Evolutionary conservation across 176 grass and related monocot genomes (phyloP), one percentile per base, ranked within the genome.

Genomic region (Oryza meyeriana): DNA sequence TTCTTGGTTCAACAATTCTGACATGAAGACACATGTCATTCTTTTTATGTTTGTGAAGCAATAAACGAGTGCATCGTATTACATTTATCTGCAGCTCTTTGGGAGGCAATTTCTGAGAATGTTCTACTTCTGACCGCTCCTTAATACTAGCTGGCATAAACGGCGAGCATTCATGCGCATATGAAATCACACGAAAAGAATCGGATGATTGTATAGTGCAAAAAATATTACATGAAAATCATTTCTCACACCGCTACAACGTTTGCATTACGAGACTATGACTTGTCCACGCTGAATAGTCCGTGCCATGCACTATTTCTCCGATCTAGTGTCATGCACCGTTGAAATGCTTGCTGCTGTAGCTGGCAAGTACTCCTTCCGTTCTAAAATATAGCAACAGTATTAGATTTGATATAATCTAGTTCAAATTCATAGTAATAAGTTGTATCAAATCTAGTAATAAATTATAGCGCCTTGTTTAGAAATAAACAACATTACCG

Each of bases 101-200:
- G 31, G 33, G 61, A 71, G 66, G 83, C 79, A 85, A 17, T 36
- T 89, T 89, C 87, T 42, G 8, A 64, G 82, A 57, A 89, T 63
- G 71, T 41, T 75, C 74, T 16, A n/a, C 36, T 13, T 31, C 68
- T 44, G 36, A 52, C 30, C 26, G 26, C 40, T 28, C 40, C 25
- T 72, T 30, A 70, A 45, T 10, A 8, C 6, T 10, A 52, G 24
- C 24, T 72, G 24, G 69, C 39, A 48, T 20, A 31, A 35, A 66
- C 6, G 40, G 18, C 0, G 66, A 71, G n/a, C 24, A 55, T 38
- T 52, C 18, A 22, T 25, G 5, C 35, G 4, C 22, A 69, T 41
- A 70, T 13, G 34, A 24, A 25, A 69, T 7, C n/a, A 25, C 17
- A 5, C 4, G 13, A 38, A 25, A 6, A 39, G 6, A 69, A 24